These are phyloP conservation scores for Fonsecaea erecta DNA, from an alignment of 2,329 filamentous ascomycete species.

Conservation along the genomic window DNA sequence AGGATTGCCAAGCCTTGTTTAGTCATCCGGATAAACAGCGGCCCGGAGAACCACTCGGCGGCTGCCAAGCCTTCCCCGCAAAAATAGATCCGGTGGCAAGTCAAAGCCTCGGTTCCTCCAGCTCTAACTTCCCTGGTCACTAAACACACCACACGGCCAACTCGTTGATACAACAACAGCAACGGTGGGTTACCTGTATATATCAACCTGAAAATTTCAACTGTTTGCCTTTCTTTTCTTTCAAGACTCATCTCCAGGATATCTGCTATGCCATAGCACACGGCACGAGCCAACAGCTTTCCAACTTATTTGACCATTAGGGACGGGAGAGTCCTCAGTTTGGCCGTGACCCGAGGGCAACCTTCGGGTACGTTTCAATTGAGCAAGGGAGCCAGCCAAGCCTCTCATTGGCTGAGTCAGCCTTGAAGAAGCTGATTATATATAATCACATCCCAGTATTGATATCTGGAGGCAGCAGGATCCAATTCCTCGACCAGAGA, in stretches of 20 bases:
- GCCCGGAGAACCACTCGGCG: neutral
- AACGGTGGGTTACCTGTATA: neutral
- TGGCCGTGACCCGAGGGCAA: conserved; percentile 3
- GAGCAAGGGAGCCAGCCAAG: neutral
- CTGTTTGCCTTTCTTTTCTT: neutral
- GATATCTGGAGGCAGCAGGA: neutral
- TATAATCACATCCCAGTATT: neutral
- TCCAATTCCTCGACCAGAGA: neutral
- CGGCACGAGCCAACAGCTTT: neutral
- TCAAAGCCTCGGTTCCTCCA: neutral
- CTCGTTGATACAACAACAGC: neutral
- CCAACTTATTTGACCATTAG: neutral
- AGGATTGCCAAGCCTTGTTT: neutral
- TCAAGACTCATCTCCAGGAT: neutral
- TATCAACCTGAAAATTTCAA: neutral
- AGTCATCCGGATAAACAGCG: neutral
- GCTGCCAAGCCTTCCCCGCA: neutral
- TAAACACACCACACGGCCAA: too few relatives aligned
- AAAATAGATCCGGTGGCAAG: neutral
- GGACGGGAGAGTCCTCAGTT: neutral
- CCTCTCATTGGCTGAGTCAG: neutral
- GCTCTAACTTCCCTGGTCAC: too few relatives aligned
- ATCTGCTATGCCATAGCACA: neutral
- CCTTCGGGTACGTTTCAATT: neutral
- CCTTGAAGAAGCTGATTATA: neutral